phyloP scores from a whole-genome alignment of 2,329 filamentous ascomycete species.

The Metarhizium guizhouense region DNA sequence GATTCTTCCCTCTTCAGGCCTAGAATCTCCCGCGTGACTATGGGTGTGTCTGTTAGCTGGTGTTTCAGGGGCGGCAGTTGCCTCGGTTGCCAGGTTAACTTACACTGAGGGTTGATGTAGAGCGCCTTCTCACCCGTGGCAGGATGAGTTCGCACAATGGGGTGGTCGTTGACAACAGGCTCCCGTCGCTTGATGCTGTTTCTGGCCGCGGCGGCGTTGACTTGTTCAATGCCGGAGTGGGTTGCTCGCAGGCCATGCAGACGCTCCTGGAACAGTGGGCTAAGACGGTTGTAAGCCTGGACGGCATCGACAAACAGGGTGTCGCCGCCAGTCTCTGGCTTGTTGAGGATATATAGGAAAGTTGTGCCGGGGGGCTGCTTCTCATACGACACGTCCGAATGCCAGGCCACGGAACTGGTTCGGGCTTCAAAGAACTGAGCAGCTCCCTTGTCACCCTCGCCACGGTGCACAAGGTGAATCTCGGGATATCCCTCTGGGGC shows the following conservation, averaged over 20 bases:
- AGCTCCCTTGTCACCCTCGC: constrained; percentile 38
- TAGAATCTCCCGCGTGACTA: constrained; percentile 71
- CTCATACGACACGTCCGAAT: constrained; percentile 84
- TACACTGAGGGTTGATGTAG: constrained; percentile 76
- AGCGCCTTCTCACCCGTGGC: constrained; percentile 76
- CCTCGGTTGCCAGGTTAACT: constrained; percentile 19
- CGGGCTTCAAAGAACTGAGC: constrained; percentile 55
- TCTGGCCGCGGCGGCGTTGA: constrained; percentile 54
- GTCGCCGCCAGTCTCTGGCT: constrained; percentile 70
- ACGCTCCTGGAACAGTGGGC: constrained; percentile 67
- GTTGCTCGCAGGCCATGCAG: constrained; percentile 73
- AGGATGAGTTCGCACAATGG: constrained; percentile 73
- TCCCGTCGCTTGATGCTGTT: constrained; percentile 68
- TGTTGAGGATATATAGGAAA: constrained; percentile 81
- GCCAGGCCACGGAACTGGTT: constrained; percentile 80
- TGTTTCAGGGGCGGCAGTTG: background rate
- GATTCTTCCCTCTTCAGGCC: constrained; percentile 83
- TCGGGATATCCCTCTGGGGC: constrained; percentile 65
- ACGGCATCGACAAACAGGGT: constrained; percentile 74
- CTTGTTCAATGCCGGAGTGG: constrained; percentile 78
- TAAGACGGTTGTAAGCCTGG: constrained; percentile 74
- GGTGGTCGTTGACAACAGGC: constrained; percentile 65
- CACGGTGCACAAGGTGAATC: constrained; percentile 70
- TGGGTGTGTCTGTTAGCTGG: background rate
- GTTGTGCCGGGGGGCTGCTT: constrained; percentile 82